phyloP scores from a whole-genome alignment of 768 basidiomycete species.

The Infundibulicybe gibba region DNA sequence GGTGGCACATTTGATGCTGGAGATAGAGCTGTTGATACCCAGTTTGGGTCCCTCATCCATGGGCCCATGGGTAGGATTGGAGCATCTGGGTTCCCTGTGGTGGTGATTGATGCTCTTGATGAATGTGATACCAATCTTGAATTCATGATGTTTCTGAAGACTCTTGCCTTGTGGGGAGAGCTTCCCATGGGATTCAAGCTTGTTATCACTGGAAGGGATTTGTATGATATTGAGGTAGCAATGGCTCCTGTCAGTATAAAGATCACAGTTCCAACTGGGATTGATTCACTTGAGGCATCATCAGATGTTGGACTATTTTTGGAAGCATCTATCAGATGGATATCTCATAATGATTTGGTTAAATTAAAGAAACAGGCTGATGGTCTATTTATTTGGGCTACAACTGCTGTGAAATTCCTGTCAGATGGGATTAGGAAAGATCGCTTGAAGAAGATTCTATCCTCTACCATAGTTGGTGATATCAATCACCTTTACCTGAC shows the following conservation, averaged over 20 bases:
- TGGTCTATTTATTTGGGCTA: conserved; percentile 20
- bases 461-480: background rate
- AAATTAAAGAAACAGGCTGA: conserved; percentile 4
- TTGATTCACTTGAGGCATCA: background rate
- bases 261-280: background rate
- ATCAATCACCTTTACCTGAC: background rate
- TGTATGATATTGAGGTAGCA: conserved; percentile 10
- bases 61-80: background rate
- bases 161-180: conserved; percentile 8
- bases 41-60: background rate
- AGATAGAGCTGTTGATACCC: background rate
- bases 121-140: conserved; percentile 12
- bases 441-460: background rate
- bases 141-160: conserved; percentile 6
- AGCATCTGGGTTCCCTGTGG: conserved; percentile 7
- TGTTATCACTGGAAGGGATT: conserved; percentile 14
- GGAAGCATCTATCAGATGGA: background rate
- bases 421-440: conserved; percentile 9
- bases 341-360: background rate
- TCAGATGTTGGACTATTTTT: background rate
- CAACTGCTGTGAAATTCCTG: conserved; percentile 15
- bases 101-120: conserved; percentile 20
- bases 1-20: conserved; percentile 1
- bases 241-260: background rate
- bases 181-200: conserved; percentile 12